Evolutionary conservation across 805 yeast species (phyloP), one percentile per base, ranked within the genome.

Genomic region (Blastobotrys peoriensis): DNA sequence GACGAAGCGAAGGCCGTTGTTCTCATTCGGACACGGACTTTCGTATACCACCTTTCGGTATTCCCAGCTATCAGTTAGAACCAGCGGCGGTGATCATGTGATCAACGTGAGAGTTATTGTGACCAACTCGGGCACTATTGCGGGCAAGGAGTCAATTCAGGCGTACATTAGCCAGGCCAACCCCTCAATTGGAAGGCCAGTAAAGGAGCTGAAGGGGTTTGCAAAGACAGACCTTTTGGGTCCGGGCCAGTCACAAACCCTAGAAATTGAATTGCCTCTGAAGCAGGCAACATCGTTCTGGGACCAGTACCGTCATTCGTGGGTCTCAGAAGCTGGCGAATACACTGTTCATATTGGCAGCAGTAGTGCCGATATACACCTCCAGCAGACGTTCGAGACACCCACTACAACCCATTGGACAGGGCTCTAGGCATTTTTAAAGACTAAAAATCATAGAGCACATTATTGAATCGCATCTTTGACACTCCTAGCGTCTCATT

Each of bases 21-120:
- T 71, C 66, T 79, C 83, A 36, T 81, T 80, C 60, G 85, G 85
- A 3, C 69, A 60, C 53, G 85, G 85, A 39, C 67, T 79, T 49
- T 78, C 85, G 1, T 80, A 78, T 64, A 73, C 83, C 17, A 51
- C 68, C 0, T 80, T 78, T 54, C 63, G 59, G 25, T 58, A n/a
- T n/a, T n/a, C n/a, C n/a, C n/a, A n/a, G n/a, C n/a, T n/a, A n/a
- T n/a, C n/a, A n/a, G n/a, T n/a, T n/a, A n/a, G n/a, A n/a, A n/a
- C n/a, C n/a, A n/a, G n/a, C n/a, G n/a, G n/a, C n/a, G n/a, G n/a
- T n/a, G n/a, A n/a, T n/a, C n/a, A n/a, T n/a, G n/a, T n/a, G n/a
- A n/a, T n/a, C n/a, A n/a, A n/a, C 18, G 71, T 66, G 2, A 47
- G 64, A 3, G 71, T 74, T 30, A 55, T 59, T 10, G 72, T 77